phyloP scores from a whole-genome alignment of 2,329 filamentous ascomycete genomes.

The Fusarium devonianum region DNA sequence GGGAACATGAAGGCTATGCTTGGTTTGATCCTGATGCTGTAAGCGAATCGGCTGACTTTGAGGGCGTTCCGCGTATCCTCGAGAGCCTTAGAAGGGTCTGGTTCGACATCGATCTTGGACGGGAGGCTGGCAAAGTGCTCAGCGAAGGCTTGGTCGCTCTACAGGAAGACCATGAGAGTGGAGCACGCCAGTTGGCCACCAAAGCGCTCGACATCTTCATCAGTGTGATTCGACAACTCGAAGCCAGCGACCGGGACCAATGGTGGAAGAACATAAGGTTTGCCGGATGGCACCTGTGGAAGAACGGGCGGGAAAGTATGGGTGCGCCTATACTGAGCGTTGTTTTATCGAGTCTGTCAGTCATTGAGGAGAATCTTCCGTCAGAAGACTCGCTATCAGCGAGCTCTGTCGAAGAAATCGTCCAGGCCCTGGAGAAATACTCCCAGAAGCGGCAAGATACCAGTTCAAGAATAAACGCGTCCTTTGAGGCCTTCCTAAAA shows the following conservation, averaged over 20 bases:
- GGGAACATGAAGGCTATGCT: slow-evolving; percentile 66
- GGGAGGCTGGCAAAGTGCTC: slow-evolving; percentile 54
- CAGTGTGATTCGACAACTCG: slow-evolving; percentile 51
- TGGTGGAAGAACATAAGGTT: slow-evolving; percentile 66
- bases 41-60: slow-evolving; percentile 53
- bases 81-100: slow-evolving; percentile 66
- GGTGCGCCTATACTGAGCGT: slow-evolving; percentile 63
- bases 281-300: slow-evolving; percentile 69
- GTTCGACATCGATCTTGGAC: slow-evolving; percentile 61
- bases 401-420: slow-evolving; percentile 23
- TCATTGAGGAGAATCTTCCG: slow-evolving; percentile 46
- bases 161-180: slow-evolving; percentile 64
- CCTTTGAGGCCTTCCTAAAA: slow-evolving; percentile 47
- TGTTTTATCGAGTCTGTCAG: slow-evolving; percentile 55
- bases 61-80: slow-evolving; percentile 64
- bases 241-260: slow-evolving; percentile 39
- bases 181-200: slow-evolving; percentile 64
- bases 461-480: slow-evolving; percentile 44
- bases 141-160: slow-evolving; percentile 56
- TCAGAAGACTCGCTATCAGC: slow-evolving; percentile 1
- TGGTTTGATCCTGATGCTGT: slow-evolving; percentile 64
- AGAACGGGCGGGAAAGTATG: slow-evolving; percentile 73
- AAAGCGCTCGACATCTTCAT: slow-evolving; percentile 59
- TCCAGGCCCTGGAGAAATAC: slow-evolving; percentile 29
- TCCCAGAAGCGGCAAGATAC: slow-evolving; percentile 34